Base-by-base conservation (phyloP, 129 eudicot species). In the Flaveria trinervia region DNA sequence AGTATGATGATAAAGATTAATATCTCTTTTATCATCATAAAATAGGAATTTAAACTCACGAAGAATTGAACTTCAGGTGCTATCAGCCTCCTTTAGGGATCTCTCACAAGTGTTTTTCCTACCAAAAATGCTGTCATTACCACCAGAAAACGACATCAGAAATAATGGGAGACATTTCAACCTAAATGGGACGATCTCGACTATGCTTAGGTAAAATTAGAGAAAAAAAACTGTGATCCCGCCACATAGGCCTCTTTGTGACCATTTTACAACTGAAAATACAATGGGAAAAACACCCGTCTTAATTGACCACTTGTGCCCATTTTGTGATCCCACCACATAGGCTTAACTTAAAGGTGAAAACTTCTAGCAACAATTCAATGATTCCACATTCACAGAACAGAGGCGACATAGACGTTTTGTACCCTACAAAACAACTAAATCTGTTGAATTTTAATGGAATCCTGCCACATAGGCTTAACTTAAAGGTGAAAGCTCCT, bases 101-200 rank as follows among this genome's bases (percentile, higher is more conserved):
- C 36, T 30, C 36, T 0, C 36, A 30, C 4, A 30, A 30, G 5
- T 3, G 36, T 30, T 4, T 30, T 30, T 30, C 5, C 97, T 97
- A 30, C 98, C 98, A 68, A 97, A 93, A 79, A 97, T 89, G 25
- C 98, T 93, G 87, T 68, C 43, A 77, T 68, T 17, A 75, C 76
- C 80, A 77, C 59, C 77, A 50, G 9, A 68, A 62, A 33, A 81
- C 39, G 30, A 70, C 23, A 17, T 74, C 49, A 65, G 71, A 82
- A 62, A 45, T 43, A 71, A 28, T 30, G 18, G 18, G 46, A 3
- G 16, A 17, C 28, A 51, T 44, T 44, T 44, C 48, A 44, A 44
- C 3, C 12, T 44, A 10, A 52, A 52, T 9, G 48, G 28, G 33
- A 52, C 17, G 14, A 52, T 48, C 13, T 28, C 26, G 65, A 25